Evolutionary conservation across 306 rosid genomes (phyloP), one percentile per base, ranked within the genome.

Genomic region (Quercus gilva): DNA sequence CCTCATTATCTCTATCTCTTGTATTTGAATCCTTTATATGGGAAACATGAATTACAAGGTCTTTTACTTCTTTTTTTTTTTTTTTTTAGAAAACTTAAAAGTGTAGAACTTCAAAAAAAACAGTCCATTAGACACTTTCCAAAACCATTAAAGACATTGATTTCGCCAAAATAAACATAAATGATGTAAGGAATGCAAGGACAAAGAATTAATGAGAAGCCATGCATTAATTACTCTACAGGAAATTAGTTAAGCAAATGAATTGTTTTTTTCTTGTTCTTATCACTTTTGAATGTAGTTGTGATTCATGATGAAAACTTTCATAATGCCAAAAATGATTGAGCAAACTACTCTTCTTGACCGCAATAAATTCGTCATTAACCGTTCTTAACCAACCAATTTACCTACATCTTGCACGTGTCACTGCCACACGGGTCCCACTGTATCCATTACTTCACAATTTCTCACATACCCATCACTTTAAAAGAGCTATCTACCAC

Each of bases 321-420:
- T 26, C 28, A 56, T 11, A 60, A 74, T 33, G 80, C 28, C 76
- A 69, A 59, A 59, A 69, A 74, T 79, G 81, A 83, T 83, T 67
- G 71, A 75, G 71, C 53, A 60, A 35, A 53, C 58, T 21, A 55
- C 53, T 69, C 53, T 58, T 59, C 60, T 31, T 33, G 33, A 14
- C 7, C n/a, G 26, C 18, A 75, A 45, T 71, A 51, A 60, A 81
- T 69, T 63, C 6, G 37, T 5, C 5, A 20, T 52, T 52, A 69
- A 23, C 11, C 21, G n/a, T 58, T 55, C 19, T 11, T 28, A 21
- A 56, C 60, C 63, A 23, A 26, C 69, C 14, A 5, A 15, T 31
- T 15, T 26, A 31, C 41, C 52, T 11, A 18, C 37, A 35, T 9
- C 28, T 79, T 45, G 49, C 78, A 79, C 68, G 65, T 31, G 78